Base-by-base conservation (phyloP, 805 yeast genomes). In the Debaryomyces castellii region DNA sequence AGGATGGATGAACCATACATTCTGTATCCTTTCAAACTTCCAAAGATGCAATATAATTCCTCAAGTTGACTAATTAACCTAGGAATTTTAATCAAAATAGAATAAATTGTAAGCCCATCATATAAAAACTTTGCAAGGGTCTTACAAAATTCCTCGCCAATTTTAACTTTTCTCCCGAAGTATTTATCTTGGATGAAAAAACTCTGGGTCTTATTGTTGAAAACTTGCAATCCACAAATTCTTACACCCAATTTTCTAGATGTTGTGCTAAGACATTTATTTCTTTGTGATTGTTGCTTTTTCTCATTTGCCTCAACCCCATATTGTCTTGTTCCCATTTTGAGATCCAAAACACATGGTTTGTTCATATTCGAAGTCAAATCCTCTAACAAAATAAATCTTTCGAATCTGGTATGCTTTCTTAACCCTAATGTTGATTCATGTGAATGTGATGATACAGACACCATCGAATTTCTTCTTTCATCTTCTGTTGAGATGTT, bases 241-340 rank as follows among this genome's bases (percentile, higher is more conserved):
- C 99, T 74, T 1, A 90, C 96, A 7, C 99, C 99, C 27, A 94
- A 73, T 47, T 73, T 68, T 37, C 89, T 71, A 1, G 94, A 84
- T 0, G 98, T 92, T 0, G 98, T 92, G 45, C 73, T 66, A 3
- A 76, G 69, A 64, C 99, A 94, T 66, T 94, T 94, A 44, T 74
- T 74, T 27, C 88, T 69, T 67, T 94, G 99, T 0, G 96, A 88
- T 40, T 69, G 61, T 58, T 83, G 85, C 65, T 94, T 94, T 40
- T 81, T 68, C 11, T 67, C 63, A 5, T 76, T 74, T 0, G 98
- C 97, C 51, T 90, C 96, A n/a, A 92, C 85, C 8, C 99, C 99
- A 58, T 94, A 94, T 66, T 94, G 99, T 47, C 99, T 76, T 0
- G 99, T 92, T 0, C 99, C 99, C 98, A 94, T 94, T 62, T 94